These are phyloP conservation scores for Yamadazyma dendronema DNA, from an alignment of 1,139 yeast genomes.

Conservation along the genomic window DNA sequence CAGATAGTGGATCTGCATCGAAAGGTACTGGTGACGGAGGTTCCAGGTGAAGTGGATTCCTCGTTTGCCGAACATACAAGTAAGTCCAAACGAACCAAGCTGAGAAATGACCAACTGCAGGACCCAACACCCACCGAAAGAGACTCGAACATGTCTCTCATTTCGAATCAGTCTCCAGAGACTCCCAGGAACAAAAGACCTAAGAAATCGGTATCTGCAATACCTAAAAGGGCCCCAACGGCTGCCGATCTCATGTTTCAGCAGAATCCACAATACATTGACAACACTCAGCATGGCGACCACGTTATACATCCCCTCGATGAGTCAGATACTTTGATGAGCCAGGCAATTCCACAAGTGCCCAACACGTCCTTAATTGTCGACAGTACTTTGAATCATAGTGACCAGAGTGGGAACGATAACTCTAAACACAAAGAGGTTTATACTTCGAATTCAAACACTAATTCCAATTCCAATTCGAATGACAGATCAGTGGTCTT, in stretches of 20 bases:
- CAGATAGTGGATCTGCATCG: too few species aligned
- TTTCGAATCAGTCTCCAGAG: too few species aligned
- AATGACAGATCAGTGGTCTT: background rate
- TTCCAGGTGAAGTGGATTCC: too few species aligned
- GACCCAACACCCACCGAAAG: too few species aligned
- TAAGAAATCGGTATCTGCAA: background rate
- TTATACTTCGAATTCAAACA: background rate
- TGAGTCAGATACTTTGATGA: conserved; percentile 4
- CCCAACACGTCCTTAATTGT: conserved; percentile 6
- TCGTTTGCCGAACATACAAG: too few species aligned
- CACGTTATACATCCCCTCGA: background rate
- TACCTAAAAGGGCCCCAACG: background rate
- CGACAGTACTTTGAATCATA: background rate
- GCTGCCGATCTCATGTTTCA: conserved; percentile 4
- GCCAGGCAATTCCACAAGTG: conserved; percentile 6
- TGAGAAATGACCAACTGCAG: too few species aligned
- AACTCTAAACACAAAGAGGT: background rate
- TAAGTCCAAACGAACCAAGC: too few species aligned
- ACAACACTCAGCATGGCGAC: conserved; percentile 1
- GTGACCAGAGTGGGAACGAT: background rate
- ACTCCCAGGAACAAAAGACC: background rate
- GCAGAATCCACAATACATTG: conserved; percentile 3
- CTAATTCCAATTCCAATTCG: background rate
- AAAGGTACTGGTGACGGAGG: too few species aligned
- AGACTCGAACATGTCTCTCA: too few species aligned